Conservation (phyloP, 2,329 filamentous ascomycete genomes). For the Pseudogymnoascus sp. region DNA sequence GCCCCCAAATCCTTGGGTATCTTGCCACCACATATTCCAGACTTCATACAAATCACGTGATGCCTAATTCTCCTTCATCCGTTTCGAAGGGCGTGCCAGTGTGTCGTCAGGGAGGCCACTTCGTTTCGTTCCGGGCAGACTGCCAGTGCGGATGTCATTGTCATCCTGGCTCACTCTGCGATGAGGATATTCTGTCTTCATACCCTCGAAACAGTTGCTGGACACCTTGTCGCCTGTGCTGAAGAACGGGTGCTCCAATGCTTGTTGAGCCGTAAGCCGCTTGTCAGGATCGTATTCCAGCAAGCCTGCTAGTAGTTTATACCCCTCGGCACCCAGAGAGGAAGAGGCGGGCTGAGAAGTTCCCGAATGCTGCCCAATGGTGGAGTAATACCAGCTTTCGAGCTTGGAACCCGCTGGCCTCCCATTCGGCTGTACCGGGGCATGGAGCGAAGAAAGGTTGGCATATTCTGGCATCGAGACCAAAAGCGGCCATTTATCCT, state of each 20-base stretch:
- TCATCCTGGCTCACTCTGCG: slow-evolving; percentile 88
- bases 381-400: slow-evolving; percentile 73
- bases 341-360: slow-evolving; percentile 34
- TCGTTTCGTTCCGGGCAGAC: slow-evolving; percentile 82
- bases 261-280: slow-evolving; percentile 77
- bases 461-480: slow-evolving; percentile 78
- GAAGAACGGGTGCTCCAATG: slow-evolving; percentile 89
- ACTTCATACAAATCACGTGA: neutral
- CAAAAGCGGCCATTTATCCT: slow-evolving; percentile 81
- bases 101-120: slow-evolving; percentile 77
- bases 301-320: slow-evolving; percentile 70
- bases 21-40: neutral
- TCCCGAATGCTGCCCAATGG: slow-evolving; percentile 45
- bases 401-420: slow-evolving; percentile 37
- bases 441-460: slow-evolving; percentile 54
- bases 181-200: slow-evolving; percentile 82
- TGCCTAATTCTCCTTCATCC: slow-evolving; percentile 45
- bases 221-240: slow-evolving; percentile 59
- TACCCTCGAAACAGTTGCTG: slow-evolving; percentile 82
- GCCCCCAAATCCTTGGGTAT: neutral
- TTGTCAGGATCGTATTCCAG: slow-evolving; percentile 91
- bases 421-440: slow-evolving; percentile 34
- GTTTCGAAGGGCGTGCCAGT: slow-evolving; percentile 54
- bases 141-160: slow-evolving; percentile 88
- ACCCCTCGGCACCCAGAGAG: slow-evolving; percentile 66